Conservation (phyloP, 2,329 filamentous ascomycete species). For the Xylariales sp. region DNA sequence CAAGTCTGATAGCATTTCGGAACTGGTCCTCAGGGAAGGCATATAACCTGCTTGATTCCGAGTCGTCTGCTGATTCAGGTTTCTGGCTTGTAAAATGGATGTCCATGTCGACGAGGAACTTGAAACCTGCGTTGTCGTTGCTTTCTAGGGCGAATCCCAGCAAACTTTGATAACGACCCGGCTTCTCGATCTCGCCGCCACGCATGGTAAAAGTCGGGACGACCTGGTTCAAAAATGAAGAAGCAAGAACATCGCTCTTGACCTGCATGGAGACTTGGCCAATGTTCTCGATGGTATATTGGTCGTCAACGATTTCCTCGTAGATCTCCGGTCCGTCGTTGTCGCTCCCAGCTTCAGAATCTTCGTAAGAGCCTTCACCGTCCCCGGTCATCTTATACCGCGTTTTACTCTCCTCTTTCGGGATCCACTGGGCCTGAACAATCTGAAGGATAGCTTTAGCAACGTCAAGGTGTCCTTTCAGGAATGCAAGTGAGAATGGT, state of each 20-base stretch:
- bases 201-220: conserved; percentile 30
- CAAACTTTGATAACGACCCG: conserved; percentile 19
- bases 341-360: conserved; percentile 30
- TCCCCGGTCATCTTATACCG: conserved; percentile 41
- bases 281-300: conserved; percentile 72
- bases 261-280: conserved; percentile 65
- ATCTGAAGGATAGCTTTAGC: conserved; percentile 68
- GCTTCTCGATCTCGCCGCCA: conserved; percentile 23
- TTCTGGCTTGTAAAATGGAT: conserved; percentile 38
- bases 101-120: conserved; percentile 52
- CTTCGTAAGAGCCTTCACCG: conserved; percentile 31
- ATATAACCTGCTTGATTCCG: conserved; percentile 29
- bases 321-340: conserved; percentile 40
- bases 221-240: conserved; percentile 41
- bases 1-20: conserved; percentile 36
- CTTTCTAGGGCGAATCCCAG: conserved; percentile 43
- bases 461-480: conserved; percentile 59
- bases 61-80: conserved; percentile 27
- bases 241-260: conserved; percentile 56
- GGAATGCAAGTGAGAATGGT: conserved; percentile 65
- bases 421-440: conserved; percentile 61
- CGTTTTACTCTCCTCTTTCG: conserved; percentile 45
- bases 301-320: conserved; percentile 55
- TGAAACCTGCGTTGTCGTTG: conserved; percentile 51
- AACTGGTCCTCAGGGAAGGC: conserved; percentile 38